These are phyloP conservation scores for Calycina herbarum DNA, from an alignment of 2,329 filamentous ascomycete species.

Conservation along the genomic window DNA sequence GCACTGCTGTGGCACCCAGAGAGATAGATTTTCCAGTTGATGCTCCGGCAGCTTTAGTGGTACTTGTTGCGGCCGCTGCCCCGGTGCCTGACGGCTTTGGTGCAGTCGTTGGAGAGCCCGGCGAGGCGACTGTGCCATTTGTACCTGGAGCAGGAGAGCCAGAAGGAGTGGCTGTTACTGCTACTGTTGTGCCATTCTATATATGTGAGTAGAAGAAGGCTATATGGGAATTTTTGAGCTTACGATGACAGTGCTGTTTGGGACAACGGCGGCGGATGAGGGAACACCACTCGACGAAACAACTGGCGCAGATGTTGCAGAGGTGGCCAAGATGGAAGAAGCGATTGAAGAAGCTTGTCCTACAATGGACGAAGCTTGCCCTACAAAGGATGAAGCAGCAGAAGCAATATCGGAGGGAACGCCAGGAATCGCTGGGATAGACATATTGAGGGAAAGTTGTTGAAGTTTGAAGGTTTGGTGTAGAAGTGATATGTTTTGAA, in stretches of 20 bases:
- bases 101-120: background rate
- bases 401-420: background rate
- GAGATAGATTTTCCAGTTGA: constrained; percentile 11
- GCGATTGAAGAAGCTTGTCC: background rate
- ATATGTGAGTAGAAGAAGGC: background rate
- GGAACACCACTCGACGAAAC: background rate
- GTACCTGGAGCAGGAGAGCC: background rate
- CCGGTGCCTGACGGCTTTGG: background rate
- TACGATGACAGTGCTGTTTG: background rate
- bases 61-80: background rate
- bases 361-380: background rate
- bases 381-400: background rate
- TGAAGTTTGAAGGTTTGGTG: constrained; percentile 1
- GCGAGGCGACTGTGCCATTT: background rate
- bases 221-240: background rate
- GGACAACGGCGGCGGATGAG: background rate
- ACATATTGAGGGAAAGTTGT: background rate
- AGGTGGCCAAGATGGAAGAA: background rate
- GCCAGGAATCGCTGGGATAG: background rate
- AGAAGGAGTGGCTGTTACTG: background rate
- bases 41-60: background rate
- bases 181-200: background rate
- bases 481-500: background rate
- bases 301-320: background rate
- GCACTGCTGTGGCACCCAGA: background rate